Conservation (phyloP, 2,329 filamentous ascomycete genomes). For the Sphaceloma murrayae region DNA sequence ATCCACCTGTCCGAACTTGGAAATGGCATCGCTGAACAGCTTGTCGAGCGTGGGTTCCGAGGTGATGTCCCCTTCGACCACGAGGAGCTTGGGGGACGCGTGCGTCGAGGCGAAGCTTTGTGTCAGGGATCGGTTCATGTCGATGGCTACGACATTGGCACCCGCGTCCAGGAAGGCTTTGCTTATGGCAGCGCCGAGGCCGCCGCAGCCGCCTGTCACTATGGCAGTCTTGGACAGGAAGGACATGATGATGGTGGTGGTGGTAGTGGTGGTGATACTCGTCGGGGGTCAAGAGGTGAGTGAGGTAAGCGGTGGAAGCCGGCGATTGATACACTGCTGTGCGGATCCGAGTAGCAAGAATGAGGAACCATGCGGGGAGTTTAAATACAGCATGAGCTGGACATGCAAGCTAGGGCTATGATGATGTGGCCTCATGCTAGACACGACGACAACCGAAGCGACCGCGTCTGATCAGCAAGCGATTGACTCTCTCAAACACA, state of each 20-base stretch:
- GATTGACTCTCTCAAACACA: too few relatives aligned
- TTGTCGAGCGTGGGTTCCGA: conserved; percentile 28
- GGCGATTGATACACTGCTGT: too few relatives aligned
- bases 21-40: conserved; percentile 30
- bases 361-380: too few relatives aligned
- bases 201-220: conserved; percentile 29
- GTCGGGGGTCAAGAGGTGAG: background rate
- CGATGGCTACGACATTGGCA: conserved; percentile 30
- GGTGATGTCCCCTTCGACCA: conserved; percentile 33
- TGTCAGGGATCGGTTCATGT: conserved; percentile 28
- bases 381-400: too few relatives aligned
- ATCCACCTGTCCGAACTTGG: conserved; percentile 42
- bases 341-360: too few relatives aligned
- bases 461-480: too few relatives aligned
- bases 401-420: too few relatives aligned
- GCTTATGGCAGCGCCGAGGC: conserved; percentile 28
- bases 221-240: conserved; percentile 26
- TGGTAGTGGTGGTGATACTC: background rate
- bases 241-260: background rate
- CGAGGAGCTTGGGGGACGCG: conserved; percentile 24
- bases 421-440: too few relatives aligned
- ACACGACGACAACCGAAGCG: too few relatives aligned
- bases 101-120: conserved; percentile 24
- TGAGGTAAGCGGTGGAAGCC: too few relatives aligned
- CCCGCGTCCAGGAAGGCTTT: conserved; percentile 27